Evolutionary conservation across 148 eudicot genomes (phyloP).

Genomic region (Nyssa sinensis): DNA sequence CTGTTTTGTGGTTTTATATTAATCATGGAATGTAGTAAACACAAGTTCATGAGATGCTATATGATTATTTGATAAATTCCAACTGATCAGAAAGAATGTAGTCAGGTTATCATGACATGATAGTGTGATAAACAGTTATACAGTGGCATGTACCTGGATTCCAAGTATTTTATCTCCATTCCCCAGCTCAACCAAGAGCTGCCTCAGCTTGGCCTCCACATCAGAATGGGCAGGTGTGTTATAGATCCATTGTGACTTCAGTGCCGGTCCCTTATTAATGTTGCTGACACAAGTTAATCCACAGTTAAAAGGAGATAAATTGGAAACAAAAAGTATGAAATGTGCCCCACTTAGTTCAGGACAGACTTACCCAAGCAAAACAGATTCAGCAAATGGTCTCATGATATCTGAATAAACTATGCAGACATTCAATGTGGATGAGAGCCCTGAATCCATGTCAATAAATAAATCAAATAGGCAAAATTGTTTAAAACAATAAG

Average conservation of each 20-base stretch:
- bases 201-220: conserved; percentile 83
- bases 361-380: conserved; percentile 66
- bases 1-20: too few species aligned
- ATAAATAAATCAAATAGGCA: conserved; percentile 8
- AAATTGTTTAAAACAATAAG: not conserved
- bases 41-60: not conserved
- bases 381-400: conserved; percentile 99
- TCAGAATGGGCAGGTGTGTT: conserved; percentile 75
- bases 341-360: conserved; percentile 9
- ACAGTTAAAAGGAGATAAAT: conserved; percentile 16
- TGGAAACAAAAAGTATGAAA: not conserved
- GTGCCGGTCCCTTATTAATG: conserved; percentile 64
- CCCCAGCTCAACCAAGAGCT: conserved; percentile 71
- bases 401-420: conserved; percentile 77
- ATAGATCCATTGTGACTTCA: conserved; percentile 65
- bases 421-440: conserved; percentile 79
- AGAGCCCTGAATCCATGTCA: conserved; percentile 67
- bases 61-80: not conserved
- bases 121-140: not conserved
- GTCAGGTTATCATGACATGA: not conserved
- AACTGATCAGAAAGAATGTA: not conserved
- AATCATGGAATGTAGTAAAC: not conserved
- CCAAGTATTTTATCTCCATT: conserved; percentile 87
- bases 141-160: conserved; percentile 60
- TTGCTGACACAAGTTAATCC: conserved; percentile 47